A percentile compares a stretch with the other conserved stretches of the same genome.
Evolutionary conservation across 768 basidiomycete genomes (phyloP).

Genomic region (Boletus subparvulus): DNA sequence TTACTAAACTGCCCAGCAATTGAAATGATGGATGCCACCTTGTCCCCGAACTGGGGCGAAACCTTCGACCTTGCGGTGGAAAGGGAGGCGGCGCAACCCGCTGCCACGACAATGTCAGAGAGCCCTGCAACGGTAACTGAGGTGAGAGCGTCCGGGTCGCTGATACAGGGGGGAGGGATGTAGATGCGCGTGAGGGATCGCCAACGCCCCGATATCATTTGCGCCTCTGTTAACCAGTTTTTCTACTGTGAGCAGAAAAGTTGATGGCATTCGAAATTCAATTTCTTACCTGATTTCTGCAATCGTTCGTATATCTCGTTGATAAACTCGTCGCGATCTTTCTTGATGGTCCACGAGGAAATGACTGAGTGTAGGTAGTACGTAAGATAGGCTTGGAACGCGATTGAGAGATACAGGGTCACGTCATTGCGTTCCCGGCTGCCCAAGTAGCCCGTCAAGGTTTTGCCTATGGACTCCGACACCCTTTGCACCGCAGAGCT

Average conservation of each 20-base stretch:
- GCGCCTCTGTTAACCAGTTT: constrained; percentile 1
- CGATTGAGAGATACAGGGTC: constrained; percentile 6
- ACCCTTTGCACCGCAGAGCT: too few species aligned
- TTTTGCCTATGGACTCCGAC: constrained; percentile 1
- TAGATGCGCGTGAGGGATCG: constrained; percentile 10
- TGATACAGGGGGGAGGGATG: not conserved
- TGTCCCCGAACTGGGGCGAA: not conserved
- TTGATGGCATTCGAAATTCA: not conserved
- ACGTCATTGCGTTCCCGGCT: not conserved
- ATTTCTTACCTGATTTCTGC: constrained; percentile 3
- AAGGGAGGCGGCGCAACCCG: not conserved
- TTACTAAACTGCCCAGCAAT: constrained; percentile 4
- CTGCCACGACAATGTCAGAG: constrained; percentile 8
- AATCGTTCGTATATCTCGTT: constrained; percentile 7
- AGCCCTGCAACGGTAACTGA: not conserved
- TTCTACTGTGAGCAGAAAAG: not conserved
- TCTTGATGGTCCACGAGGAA: constrained; percentile 7
- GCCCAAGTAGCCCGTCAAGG: not conserved
- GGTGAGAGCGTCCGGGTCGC: not conserved
- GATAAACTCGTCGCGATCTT: not conserved
- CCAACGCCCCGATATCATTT: constrained; percentile 12
- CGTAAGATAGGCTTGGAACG: constrained; percentile 9
- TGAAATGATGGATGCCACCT: constrained; percentile 1
- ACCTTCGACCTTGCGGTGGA: not conserved
- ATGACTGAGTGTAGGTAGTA: not conserved